phyloP scores from a whole-genome alignment of 805 yeast species.

The Cyberlindnera mississippiensis region DNA sequence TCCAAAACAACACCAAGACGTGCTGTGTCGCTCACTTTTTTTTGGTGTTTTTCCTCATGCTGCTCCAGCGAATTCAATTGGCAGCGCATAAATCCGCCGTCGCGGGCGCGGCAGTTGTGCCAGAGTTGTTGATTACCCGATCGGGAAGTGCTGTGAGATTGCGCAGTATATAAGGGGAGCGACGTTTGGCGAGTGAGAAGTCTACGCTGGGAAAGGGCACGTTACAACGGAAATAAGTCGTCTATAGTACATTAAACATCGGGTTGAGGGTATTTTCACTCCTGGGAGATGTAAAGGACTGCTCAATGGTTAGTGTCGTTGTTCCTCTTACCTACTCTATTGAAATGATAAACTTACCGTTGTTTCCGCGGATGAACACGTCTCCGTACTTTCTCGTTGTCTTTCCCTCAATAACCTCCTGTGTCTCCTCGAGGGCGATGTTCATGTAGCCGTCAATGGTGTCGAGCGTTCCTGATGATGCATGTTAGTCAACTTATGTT shows the following conservation, averaged over 20 bases:
- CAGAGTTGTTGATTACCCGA: slow-evolving; percentile 6
- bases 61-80: slow-evolving; percentile 12
- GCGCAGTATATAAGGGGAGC: background rate
- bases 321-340: background rate
- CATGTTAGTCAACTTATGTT: slow-evolving; percentile 13
- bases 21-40: slow-evolving; percentile 6
- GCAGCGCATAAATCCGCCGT: slow-evolving; percentile 14
- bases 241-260: background rate
- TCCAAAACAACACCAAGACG: background rate
- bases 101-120: slow-evolving; percentile 14
- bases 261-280: slow-evolving; percentile 8
- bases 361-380: slow-evolving; percentile 83
- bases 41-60: slow-evolving; percentile 8
- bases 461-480: slow-evolving; percentile 47
- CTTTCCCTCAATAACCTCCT: slow-evolving; percentile 55
- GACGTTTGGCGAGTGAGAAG: background rate
- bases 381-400: slow-evolving; percentile 59
- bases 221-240: background rate
- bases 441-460: slow-evolving; percentile 98
- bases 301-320: slow-evolving; percentile 8
- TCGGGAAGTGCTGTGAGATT: slow-evolving; percentile 2
- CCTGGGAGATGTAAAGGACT: slow-evolving; percentile 27
- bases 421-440: slow-evolving; percentile 75
- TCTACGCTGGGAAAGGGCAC: no score
- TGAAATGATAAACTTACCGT: slow-evolving; percentile 49